phyloP scores from a whole-genome alignment of 2,329 filamentous ascomycete species.

The Penicillium expansum region DNA sequence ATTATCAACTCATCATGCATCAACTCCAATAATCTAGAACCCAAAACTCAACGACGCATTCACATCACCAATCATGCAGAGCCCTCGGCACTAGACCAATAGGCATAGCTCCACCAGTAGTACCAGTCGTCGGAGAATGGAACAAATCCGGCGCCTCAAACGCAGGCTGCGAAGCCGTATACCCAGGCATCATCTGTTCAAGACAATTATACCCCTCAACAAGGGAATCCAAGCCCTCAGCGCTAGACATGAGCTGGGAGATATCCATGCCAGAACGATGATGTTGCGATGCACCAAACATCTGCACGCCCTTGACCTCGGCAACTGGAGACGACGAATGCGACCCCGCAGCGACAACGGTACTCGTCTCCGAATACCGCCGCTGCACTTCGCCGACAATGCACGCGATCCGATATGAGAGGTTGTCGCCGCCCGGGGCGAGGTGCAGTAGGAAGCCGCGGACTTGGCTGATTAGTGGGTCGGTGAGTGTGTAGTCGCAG shows the following conservation, averaged over 20 bases:
- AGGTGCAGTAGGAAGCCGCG: conserved; percentile 35
- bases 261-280: conserved; percentile 20
- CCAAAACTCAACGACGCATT: neutral
- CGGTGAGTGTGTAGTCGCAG: conserved; percentile 34
- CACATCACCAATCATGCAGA: conserved; percentile 24
- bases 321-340: conserved; percentile 21
- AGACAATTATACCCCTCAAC: conserved; percentile 27
- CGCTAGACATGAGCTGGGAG: conserved; percentile 21
- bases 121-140: conserved; percentile 11
- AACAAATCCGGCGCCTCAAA: conserved; percentile 21
- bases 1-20: neutral
- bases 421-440: conserved; percentile 33
- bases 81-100: conserved; percentile 23
- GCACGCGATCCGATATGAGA: conserved; percentile 34
- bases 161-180: conserved; percentile 14
- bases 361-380: conserved; percentile 25
- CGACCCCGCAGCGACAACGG: conserved; percentile 2
- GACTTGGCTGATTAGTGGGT: conserved; percentile 34
- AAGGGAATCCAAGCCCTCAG: conserved; percentile 21
- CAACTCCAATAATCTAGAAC: neutral
- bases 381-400: conserved; percentile 33
- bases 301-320: conserved; percentile 14
- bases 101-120: conserved; percentile 24
- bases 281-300: conserved; percentile 6
- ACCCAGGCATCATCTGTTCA: conserved; percentile 27